Evolutionary conservation across 192 early-diverging fungal genomes (phyloP), one percentile per base, ranked within the genome.

Genomic region (Backusella sp.): DNA sequence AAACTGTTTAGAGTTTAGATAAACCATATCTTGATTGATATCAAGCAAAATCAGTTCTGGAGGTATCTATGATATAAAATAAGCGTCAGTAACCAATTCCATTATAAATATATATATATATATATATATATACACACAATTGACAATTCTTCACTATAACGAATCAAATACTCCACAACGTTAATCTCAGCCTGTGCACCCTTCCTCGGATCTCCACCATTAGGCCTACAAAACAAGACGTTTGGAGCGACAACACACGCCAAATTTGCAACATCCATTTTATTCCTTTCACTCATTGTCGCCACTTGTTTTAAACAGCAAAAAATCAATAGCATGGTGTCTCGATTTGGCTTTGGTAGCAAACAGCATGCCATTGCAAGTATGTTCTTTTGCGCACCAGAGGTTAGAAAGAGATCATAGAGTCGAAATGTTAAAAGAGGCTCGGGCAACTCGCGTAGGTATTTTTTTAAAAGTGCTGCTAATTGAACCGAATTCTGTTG

Each of bases 381-480:
- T 19, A 91, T 88, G 90, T 89, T 15, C 30, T 44, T 12, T 71
- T 41, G 19, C 56, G 49, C 19, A 14, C 8, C 8, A 6, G 14
- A 39, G 26, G 17, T 21, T 65, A 77, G 19, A 83, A 99, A 97
- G 11, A 99, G 81, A 42, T 88, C 86, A 81, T 96, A 91, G 72
- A 99, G 88, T 74, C 92, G 90, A 83, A 91, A 95, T 1, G 98
- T 97, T 62, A 99, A 84, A 49, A 99, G 82, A 9, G 98, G 98
- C 49, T 99, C 98, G 0, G 98, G 97, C 75, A 99, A 77, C 68
- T 98, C 98, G 14, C 98, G 90, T 78, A 99, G 81, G 76, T 96
- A 99, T 86, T 96, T 96, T 78, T 98, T 98, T 78, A 99, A 80
- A 72, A 99, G 83, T 17, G 98, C 97, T 4, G 98, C 96, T 35